These are phyloP conservation scores for Odontarrhena argentea DNA, from an alignment of 345 rosid genomes.

Conservation along the genomic window DNA sequence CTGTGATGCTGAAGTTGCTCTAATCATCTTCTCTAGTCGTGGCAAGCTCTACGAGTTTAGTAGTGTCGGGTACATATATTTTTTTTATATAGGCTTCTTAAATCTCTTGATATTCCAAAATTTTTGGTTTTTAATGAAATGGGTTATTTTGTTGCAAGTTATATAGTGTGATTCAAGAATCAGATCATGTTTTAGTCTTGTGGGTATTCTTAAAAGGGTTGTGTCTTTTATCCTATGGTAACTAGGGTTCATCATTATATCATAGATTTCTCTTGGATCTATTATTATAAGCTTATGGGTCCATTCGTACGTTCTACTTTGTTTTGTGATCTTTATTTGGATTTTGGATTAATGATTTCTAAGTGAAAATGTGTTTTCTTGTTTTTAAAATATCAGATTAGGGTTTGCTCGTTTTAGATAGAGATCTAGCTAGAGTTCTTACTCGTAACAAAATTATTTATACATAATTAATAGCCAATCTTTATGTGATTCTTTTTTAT, in stretches of 20 bases:
- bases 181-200: conserved; percentile 25
- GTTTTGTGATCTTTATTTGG: background rate
- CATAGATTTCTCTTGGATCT: conserved; percentile 15
- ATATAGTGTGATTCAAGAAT: conserved; percentile 26
- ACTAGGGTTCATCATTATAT: conserved; percentile 36
- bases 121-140: conserved; percentile 7
- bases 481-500: background rate
- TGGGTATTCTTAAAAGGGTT: conserved; percentile 28
- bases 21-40: conserved; percentile 84
- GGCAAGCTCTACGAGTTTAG: conserved; percentile 86
- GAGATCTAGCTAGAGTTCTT: conserved; percentile 61
- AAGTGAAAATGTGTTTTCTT: background rate
- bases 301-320: conserved; percentile 25
- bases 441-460: background rate
- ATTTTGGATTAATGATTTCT: background rate
- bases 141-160: conserved; percentile 5
- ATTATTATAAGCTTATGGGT: conserved; percentile 8
- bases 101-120: conserved; percentile 8
- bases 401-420: conserved; percentile 39
- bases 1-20: conserved; percentile 83
- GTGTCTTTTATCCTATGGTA: conserved; percentile 29
- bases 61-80: conserved; percentile 54
- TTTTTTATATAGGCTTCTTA: background rate
- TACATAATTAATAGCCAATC: conserved; percentile 4
- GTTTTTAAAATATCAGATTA: background rate